phyloP scores from a whole-genome alignment of 208 protist species.

The Leishmania mexicana region DNA sequence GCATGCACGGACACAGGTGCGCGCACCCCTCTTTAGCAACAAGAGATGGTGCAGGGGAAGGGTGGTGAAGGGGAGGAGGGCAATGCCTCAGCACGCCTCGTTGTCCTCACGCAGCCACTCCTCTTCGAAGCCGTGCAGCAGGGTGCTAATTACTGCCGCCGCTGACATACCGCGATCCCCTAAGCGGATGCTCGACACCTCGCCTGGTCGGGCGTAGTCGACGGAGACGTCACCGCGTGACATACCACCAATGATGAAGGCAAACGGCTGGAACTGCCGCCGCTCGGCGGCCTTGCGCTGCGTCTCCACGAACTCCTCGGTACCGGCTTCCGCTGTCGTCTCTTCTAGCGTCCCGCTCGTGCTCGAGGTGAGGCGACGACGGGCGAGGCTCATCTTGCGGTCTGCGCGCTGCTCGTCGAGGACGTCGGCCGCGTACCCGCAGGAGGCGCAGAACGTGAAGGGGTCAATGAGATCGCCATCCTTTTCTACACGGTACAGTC shows the following conservation, averaged over 20 bases:
- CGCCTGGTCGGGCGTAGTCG: slow-evolving; percentile 60
- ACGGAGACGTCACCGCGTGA: slow-evolving; percentile 79
- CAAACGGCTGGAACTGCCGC: slow-evolving; percentile 75
- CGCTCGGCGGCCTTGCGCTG: slow-evolving; percentile 45
- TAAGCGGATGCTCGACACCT: slow-evolving; percentile 71
- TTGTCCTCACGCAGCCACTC: slow-evolving; percentile 87
- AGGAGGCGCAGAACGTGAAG: slow-evolving; percentile 59
- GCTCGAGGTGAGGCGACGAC: slow-evolving; percentile 35
- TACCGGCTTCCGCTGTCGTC: slow-evolving; percentile 34
- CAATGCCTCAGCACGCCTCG: slow-evolving; percentile 31
- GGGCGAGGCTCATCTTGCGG: slow-evolving; percentile 29
- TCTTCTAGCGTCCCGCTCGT: slow-evolving; percentile 19
- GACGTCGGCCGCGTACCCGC: slow-evolving; percentile 31
- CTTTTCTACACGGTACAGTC: slow-evolving; percentile 81
- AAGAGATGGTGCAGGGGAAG: background rate
- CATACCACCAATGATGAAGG: slow-evolving; percentile 90
- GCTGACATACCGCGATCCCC: slow-evolving; percentile 85
- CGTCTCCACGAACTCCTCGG: slow-evolving; percentile 39
- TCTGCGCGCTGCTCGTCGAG: slow-evolving; percentile 20
- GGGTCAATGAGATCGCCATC: slow-evolving; percentile 79
- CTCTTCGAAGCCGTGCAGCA: slow-evolving; percentile 87
- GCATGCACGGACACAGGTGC: background rate
- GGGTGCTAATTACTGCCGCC: slow-evolving; percentile 66
- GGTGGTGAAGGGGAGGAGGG: background rate
- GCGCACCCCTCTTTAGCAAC: background rate